Conservation (phyloP, 768 basidiomycete genomes). For the Lentinula aciculospora region DNA sequence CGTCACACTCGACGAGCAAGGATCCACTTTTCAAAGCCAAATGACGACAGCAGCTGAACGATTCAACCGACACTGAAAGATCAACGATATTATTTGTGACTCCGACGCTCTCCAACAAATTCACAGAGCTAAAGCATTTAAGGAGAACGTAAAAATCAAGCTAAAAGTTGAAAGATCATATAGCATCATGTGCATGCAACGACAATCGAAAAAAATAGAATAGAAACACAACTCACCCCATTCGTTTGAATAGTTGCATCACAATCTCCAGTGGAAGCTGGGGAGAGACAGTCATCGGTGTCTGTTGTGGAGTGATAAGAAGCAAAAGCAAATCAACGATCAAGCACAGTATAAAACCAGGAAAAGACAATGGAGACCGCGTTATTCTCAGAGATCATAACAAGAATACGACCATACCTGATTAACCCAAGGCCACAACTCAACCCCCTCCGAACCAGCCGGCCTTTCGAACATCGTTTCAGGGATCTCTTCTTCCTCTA, state of each 20-base stretch:
- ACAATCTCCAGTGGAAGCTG: slow-evolving; percentile 93
- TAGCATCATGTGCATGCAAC: no score
- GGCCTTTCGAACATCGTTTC: slow-evolving; percentile 60
- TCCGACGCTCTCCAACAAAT: not conserved
- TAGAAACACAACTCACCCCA: slow-evolving; percentile 67
- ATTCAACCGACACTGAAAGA: not conserved
- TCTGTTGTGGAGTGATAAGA: slow-evolving; percentile 40
- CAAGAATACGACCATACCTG: slow-evolving; percentile 50
- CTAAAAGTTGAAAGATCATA: not conserved
- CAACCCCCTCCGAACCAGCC: slow-evolving; percentile 50
- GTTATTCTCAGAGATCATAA: not conserved
- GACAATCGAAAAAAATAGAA: not conserved
- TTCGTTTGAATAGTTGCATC: slow-evolving; percentile 94
- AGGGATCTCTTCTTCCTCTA: slow-evolving; percentile 59
- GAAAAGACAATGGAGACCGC: not conserved
- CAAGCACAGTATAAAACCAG: not conserved
- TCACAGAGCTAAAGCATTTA: no score
- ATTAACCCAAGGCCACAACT: slow-evolving; percentile 91
- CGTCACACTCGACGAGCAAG: no score
- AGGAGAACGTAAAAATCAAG: no score
- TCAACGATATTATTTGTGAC: not conserved
- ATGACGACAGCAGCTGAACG: slow-evolving; percentile 2
- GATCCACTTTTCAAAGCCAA: not conserved
- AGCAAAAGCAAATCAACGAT: not conserved
- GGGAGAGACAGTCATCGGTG: slow-evolving; percentile 88